phyloP scores from a whole-genome alignment of 768 basidiomycete genomes.

The Cystofilobasidium ferigula region DNA sequence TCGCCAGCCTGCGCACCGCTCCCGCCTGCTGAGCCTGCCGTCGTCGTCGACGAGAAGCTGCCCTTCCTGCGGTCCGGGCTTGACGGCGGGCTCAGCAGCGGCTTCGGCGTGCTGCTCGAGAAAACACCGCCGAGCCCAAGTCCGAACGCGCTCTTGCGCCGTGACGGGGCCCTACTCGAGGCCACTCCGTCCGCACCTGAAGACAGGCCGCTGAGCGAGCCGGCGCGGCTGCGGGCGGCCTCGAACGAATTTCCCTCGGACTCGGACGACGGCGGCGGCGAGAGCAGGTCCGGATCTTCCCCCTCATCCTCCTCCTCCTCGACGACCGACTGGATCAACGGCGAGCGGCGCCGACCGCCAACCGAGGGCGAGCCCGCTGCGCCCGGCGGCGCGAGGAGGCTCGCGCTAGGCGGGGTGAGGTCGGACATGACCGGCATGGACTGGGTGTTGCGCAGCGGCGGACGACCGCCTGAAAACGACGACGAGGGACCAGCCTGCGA shows the following conservation, averaged over 20 bases:
- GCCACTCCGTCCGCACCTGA: too few relatives aligned
- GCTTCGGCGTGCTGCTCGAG: neutral
- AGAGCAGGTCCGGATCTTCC: neutral
- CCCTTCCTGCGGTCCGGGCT: neutral
- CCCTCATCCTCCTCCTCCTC: conserved; percentile 24
- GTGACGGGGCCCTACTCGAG: neutral
- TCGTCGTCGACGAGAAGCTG: neutral
- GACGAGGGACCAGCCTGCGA: neutral
- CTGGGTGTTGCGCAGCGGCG: neutral
- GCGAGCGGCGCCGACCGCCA: conserved; percentile 7
- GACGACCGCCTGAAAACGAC: neutral
- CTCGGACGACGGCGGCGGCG: conserved; percentile 3
- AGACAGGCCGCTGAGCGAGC: neutral
- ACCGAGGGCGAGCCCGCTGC: neutral
- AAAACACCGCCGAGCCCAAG: conserved; percentile 1
- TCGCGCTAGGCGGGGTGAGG: neutral
- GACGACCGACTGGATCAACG: conserved; percentile 24
- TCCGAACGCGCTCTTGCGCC: neutral
- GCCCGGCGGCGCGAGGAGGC: neutral
- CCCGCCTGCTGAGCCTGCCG: neutral
- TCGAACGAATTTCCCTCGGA: conserved; percentile 1
- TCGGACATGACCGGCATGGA: neutral
- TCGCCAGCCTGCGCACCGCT: too few relatives aligned
- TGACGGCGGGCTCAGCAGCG: neutral
- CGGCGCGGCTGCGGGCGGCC: neutral